phyloP scores from a whole-genome alignment of 2,329 filamentous ascomycete species.

The Pseudocercospora cruenta region DNA sequence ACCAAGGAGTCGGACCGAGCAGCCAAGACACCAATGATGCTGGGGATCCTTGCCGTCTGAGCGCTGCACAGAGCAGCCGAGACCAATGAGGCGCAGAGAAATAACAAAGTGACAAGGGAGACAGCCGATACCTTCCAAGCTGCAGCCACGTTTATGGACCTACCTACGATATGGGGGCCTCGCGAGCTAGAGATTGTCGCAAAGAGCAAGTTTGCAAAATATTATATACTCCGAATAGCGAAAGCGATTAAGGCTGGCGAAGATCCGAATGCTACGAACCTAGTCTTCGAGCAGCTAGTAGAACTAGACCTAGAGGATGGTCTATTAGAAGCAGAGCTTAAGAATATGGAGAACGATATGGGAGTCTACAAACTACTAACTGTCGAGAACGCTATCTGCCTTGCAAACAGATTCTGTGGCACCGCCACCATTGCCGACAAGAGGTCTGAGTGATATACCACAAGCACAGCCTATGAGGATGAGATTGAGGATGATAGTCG shows the following conservation, averaged over 20 bases:
- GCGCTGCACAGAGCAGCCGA: no score
- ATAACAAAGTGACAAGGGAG: conserved; percentile 68
- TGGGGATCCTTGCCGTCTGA: no score
- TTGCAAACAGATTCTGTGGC: conserved; percentile 35
- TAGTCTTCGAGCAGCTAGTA: conserved; percentile 59
- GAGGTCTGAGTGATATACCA: background rate
- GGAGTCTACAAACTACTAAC: conserved; percentile 51
- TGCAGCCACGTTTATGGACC: conserved; percentile 86
- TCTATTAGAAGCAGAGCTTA: conserved; percentile 31
- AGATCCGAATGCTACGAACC: conserved; percentile 91
- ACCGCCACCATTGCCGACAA: conserved; percentile 48
- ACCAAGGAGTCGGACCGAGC: no score
- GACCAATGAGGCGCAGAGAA: conserved; percentile 72
- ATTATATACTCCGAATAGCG: conserved; percentile 86
- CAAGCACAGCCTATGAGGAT: background rate
- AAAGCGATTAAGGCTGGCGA: conserved; percentile 89
- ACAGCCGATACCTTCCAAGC: conserved; percentile 94
- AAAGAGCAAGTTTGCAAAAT: conserved; percentile 96
- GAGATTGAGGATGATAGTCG: no score
- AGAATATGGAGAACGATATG: conserved; percentile 31
- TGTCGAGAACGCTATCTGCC: conserved; percentile 56
- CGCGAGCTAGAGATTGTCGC: conserved; percentile 74
- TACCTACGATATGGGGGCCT: conserved; percentile 80
- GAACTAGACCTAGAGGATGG: conserved; percentile 7
- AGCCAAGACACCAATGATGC: no score